Evolutionary conservation across 1,139 yeast genomes (phyloP).

Genomic region (Diutina pseudorugosa): DNA sequence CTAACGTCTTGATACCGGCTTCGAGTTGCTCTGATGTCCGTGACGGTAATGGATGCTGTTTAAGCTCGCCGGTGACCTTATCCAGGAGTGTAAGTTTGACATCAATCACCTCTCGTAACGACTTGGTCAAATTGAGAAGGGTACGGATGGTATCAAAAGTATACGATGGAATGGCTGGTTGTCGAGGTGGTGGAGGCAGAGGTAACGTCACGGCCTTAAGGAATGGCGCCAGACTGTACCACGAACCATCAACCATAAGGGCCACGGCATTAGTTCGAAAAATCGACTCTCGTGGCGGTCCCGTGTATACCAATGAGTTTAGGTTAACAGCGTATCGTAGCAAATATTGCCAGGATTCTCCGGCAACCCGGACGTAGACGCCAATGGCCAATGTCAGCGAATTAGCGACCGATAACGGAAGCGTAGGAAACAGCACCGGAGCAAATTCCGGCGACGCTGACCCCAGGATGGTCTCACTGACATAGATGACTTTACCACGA

Average conservation of each 20-base stretch:
- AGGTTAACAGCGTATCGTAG: not conserved
- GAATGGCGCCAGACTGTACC: not conserved
- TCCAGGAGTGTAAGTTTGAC: not conserved
- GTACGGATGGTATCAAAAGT: not conserved
- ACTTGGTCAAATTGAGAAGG: not conserved
- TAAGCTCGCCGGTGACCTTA: not conserved
- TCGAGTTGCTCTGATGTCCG: not conserved
- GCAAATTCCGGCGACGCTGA: not conserved
- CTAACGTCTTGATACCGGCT: not conserved
- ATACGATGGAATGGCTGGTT: not conserved
- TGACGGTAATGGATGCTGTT: not conserved
- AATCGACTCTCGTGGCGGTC: not conserved
- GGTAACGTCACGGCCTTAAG: not conserved
- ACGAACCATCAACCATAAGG: not conserved
- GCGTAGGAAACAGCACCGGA: not conserved
- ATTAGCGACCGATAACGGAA: not conserved
- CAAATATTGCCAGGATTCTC: not conserved
- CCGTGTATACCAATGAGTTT: not conserved
- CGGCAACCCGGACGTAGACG: not conserved
- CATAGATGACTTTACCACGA: not conserved
- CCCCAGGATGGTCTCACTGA: not conserved
- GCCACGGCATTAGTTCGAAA: slow-evolving; percentile 1
- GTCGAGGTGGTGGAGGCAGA: not conserved
- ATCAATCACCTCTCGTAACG: not conserved
- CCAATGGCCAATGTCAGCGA: not conserved